Base-by-base conservation (phyloP, 2,329 filamentous ascomycete genomes). In the Xylaria polymorpha region DNA sequence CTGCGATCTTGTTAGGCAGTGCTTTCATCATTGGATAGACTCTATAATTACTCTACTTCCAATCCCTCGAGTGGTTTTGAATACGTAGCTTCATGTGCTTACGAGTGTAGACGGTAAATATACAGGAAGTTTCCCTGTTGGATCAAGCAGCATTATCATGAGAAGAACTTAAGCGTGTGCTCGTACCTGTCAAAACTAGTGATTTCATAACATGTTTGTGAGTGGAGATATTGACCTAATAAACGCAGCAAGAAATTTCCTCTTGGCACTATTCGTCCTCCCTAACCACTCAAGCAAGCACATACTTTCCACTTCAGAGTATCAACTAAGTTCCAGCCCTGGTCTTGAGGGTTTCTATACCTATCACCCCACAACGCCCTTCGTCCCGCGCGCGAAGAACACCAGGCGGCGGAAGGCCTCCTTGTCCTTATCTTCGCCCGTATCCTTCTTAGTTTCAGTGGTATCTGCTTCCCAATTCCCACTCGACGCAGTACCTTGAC, bases 1-100 rank as follows among this genome's bases (percentile, higher is more conserved):
- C 93, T 1, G 93, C 93, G 0, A 91, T 97, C 61, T 82, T 95
- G 39, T 85, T 96, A 1, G 93, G 93, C 14, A 90, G 93, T 69
- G 88, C 90, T 0, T 94, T 94, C 76, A 81, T 83, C 1, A 86
- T 89, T 32, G 82, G 70, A 48, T 70, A 37, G 67, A 14, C 4
- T 20, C 10, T 37, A 56, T 1, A n/a, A n/a, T n/a, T n/a, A 46
- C 35, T 46, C 22, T 46, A 35, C 25, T 35, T 32, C 35, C 1
- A 44, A 29, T 32, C 3, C 15, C 0, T 46, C 5, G 25, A n/a
- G 4, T 53, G 3, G 25, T 2, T 32, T 35, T 35, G 25, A 4
- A 35, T 53, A 53, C 4, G n/a, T 25, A 15, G 20, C 18, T 48
- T 14, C 25, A 48, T 48, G 3, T 25, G n/a, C 43, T 46, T 18